Base-by-base conservation (phyloP, 345 rosid genomes). In the Euphorbia tirucalli region DNA sequence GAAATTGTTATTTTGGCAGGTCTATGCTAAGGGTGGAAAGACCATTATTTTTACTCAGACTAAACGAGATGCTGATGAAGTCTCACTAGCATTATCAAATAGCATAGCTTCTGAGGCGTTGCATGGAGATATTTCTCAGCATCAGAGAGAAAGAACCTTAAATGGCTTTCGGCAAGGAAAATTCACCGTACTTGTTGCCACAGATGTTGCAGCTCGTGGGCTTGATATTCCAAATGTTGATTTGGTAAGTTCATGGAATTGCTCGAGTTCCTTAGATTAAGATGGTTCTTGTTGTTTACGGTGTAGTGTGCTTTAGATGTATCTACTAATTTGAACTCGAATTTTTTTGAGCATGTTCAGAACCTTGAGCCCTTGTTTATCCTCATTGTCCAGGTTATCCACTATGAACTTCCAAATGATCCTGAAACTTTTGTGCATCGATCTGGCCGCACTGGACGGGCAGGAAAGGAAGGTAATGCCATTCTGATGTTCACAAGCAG, bases 381-480 rank as follows among this genome's bases (percentile, higher is more conserved):
- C 52, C 61, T 60, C 64, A 59, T 71, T 39, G 46, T 74, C 65
- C 89, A 95, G 99, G 35, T 95, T 66, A 92, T 95, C 83, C 97
- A 95, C 79, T 95, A 89, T 74, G 97, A 95, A 77, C 93, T 95
- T 81, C 99, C 99, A 30, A 95, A 95, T 83, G 99, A 90, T 74
- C 82, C 97, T 19, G 99, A 95, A 82, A 89, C 97, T 41, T 95
- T 95, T 88, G 99, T 94, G 79, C 98, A 92, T 75, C 96, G 98
- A 67, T 95, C 99, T 74, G 99, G 97, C 32, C 97, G 97, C 79
- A 95, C 99, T 62, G 99, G 99, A 57, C 97, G 97, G 48, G 99
- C 97, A 14, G 99, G 99, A 73, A 95, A 95, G 83, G 90, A 87
- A 88, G 99, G 99, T 74, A 83, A 88, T 81, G 93, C 97, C 56